Evolutionary conservation across 768 basidiomycete genomes (phyloP).

Genomic region (Mycena crocata): DNA sequence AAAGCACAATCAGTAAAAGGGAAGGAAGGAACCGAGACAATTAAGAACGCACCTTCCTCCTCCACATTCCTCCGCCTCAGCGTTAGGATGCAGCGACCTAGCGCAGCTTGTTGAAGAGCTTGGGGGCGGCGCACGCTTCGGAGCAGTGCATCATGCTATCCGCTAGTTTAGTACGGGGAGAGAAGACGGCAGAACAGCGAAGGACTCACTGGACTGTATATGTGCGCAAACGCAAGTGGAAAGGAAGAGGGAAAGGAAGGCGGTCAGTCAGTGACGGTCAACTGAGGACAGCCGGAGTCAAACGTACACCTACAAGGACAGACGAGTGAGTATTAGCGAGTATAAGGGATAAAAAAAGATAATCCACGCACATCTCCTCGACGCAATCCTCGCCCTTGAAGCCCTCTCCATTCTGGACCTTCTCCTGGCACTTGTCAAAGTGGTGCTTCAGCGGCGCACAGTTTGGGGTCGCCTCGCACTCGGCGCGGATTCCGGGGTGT

Average conservation of each 20-base stretch:
- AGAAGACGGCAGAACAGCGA: slow-evolving; percentile 6
- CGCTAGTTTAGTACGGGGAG: slow-evolving; percentile 9
- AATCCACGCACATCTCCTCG: slow-evolving; percentile 81
- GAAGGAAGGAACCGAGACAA: too few relatives aligned
- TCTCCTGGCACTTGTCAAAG: slow-evolving; percentile 92
- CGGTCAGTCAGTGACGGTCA: slow-evolving; percentile 22
- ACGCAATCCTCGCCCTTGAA: slow-evolving; percentile 94
- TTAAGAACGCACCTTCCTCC: too few relatives aligned
- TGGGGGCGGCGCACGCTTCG: slow-evolving; percentile 74
- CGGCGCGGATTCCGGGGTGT: slow-evolving; percentile 78
- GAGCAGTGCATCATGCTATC: slow-evolving; percentile 88
- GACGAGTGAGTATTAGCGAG: slow-evolving; percentile 21
- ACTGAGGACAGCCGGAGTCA: slow-evolving; percentile 3
- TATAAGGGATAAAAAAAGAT: slow-evolving; percentile 36
- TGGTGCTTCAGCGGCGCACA: slow-evolving; percentile 81
- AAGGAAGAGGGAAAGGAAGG: slow-evolving; percentile 5
- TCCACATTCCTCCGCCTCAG: too few relatives aligned
- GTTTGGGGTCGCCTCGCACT: slow-evolving; percentile 73
- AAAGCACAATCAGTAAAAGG: too few relatives aligned
- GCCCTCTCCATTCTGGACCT: slow-evolving; percentile 83
- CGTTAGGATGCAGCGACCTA: slow-evolving; percentile 45
- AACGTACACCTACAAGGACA: slow-evolving; percentile 51
- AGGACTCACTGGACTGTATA: slow-evolving; percentile 73
- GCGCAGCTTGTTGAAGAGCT: slow-evolving; percentile 83
- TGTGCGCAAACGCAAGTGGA: neutral